Percentiles rank a stretch among this genome's conserved stretches.
phyloP scores from a whole-genome alignment of 192 early-diverging fungal species.

The Funneliformis geosporum region DNA sequence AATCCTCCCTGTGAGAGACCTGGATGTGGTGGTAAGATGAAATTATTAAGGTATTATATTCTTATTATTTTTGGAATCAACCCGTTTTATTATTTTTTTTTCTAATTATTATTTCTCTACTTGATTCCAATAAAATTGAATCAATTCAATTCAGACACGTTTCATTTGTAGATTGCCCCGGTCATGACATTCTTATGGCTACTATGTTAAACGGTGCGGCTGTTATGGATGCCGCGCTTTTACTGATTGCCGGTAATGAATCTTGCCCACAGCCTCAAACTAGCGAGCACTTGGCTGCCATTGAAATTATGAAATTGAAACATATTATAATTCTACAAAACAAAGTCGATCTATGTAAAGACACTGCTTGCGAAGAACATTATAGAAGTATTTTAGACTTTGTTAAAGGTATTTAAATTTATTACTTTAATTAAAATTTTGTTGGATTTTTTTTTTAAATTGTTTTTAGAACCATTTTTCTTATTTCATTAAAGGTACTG shows the following conservation, averaged over 20 bases:
- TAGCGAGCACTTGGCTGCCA: constrained; percentile 96
- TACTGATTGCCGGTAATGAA: constrained; percentile 98
- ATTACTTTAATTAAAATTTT: background rate
- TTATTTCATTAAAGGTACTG: constrained; percentile 54
- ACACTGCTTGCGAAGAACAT: constrained; percentile 86
- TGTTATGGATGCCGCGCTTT: constrained; percentile 98
- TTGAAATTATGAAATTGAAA: constrained; percentile 98
- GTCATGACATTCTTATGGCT: constrained; percentile 99
- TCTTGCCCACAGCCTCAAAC: constrained; percentile 99
- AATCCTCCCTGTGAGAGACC: constrained; percentile 85
- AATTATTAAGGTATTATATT: constrained; percentile 64
- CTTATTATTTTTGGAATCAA: background rate
- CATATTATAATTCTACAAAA: constrained; percentile 98
- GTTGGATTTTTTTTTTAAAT: constrained; percentile 14
- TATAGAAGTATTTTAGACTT: constrained; percentile 90
- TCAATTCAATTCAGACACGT: constrained; percentile 69
- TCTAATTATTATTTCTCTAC: no score
- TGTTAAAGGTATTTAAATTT: constrained; percentile 63
- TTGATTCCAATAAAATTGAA: no score
- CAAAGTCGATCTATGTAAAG: constrained; percentile 97
- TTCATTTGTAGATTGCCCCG: constrained; percentile 98
- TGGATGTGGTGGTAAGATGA: constrained; percentile 85
- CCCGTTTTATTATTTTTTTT: background rate
- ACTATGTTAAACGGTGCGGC: constrained; percentile 99
- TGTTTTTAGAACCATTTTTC: background rate